These are phyloP conservation scores for Podospora australis DNA, from an alignment of 495 filamentous ascomycete species.

Conservation along the genomic window DNA sequence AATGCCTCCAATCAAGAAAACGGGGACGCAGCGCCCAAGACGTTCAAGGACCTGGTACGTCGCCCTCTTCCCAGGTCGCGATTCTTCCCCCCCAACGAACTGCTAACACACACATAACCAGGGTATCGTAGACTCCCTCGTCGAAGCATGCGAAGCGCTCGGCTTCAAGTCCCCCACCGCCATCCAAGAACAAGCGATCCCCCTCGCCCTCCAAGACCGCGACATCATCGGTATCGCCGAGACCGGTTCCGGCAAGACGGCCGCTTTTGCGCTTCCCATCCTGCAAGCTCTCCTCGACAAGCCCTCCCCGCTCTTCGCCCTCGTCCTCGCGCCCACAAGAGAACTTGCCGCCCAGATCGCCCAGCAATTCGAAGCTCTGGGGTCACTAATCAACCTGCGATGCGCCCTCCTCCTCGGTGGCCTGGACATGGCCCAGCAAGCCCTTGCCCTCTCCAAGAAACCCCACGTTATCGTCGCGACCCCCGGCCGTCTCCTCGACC, in stretches of 20 bases:
- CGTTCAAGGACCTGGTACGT: constrained; percentile 65
- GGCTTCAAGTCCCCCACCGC: constrained; percentile 80
- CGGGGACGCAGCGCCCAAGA: constrained; percentile 42
- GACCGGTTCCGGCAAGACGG: constrained; percentile 89
- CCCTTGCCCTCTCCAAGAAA: constrained; percentile 83
- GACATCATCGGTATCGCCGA: constrained; percentile 93
- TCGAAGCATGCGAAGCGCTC: constrained; percentile 73
- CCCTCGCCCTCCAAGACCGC: constrained; percentile 69
- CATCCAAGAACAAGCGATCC: constrained; percentile 71
- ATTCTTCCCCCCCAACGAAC: background rate
- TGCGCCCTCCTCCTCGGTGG: constrained; percentile 80
- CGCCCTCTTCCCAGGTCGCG: background rate
- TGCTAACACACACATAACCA: constrained; percentile 14
- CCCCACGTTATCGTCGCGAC: constrained; percentile 87
- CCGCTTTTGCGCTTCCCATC: constrained; percentile 85
- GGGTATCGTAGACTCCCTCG: constrained; percentile 80
- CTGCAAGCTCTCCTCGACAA: constrained; percentile 81
- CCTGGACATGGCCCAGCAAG: constrained; percentile 89
- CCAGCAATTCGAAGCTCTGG: constrained; percentile 75
- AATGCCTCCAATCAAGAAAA: constrained; percentile 12
- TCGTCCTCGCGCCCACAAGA: constrained; percentile 84
- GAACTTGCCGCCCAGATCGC: constrained; percentile 90
- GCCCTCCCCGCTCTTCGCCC: constrained; percentile 67
- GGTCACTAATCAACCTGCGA: constrained; percentile 72
- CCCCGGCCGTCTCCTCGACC: constrained; percentile 83